Conservation (phyloP, 805 yeast genomes). For the Monosporozyma aquatica region DNA sequence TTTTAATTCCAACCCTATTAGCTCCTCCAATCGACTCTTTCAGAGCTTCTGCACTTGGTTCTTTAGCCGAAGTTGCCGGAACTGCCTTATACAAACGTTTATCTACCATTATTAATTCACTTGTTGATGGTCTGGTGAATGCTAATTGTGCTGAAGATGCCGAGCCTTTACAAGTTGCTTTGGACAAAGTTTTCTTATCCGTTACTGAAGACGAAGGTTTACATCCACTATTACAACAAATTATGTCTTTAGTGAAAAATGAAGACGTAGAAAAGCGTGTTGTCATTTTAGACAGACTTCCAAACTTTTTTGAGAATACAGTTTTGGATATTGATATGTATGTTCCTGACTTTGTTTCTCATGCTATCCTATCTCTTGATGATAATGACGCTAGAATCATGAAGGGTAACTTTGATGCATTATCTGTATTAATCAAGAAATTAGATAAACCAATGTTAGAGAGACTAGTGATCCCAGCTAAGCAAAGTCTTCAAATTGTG, state of each 20-base stretch:
- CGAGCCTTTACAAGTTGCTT: slow-evolving; percentile 40
- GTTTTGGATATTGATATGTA: slow-evolving; percentile 62
- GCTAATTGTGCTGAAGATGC: slow-evolving; percentile 32
- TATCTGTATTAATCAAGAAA: slow-evolving; percentile 55
- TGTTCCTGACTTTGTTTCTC: slow-evolving; percentile 63
- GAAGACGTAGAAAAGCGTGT: slow-evolving; percentile 61
- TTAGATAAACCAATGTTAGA: slow-evolving; percentile 74
- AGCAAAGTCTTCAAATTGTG: slow-evolving; percentile 57
- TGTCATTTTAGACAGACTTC: slow-evolving; percentile 56
- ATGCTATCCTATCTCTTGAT: slow-evolving; percentile 62
- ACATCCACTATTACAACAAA: slow-evolving; percentile 76
- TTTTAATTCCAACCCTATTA: slow-evolving; percentile 76
- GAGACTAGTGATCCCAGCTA: slow-evolving; percentile 69
- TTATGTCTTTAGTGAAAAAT: slow-evolving; percentile 64
- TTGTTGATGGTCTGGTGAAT: slow-evolving; percentile 49
- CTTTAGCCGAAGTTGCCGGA: slow-evolving; percentile 87
- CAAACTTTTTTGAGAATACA: slow-evolving; percentile 59
- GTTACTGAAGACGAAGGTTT: slow-evolving; percentile 70
- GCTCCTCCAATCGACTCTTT: slow-evolving; percentile 71
- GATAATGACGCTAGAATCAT: slow-evolving; percentile 59
- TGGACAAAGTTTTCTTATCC: slow-evolving; percentile 63
- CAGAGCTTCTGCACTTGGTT: slow-evolving; percentile 81
- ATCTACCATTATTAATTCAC: slow-evolving; percentile 60
- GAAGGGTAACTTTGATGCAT: slow-evolving; percentile 52
- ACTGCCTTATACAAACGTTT: slow-evolving; percentile 65